These are phyloP conservation scores for Austropuccinia psidii DNA, from an alignment of 1,284 basidiomycete species.

Conservation along the genomic window DNA sequence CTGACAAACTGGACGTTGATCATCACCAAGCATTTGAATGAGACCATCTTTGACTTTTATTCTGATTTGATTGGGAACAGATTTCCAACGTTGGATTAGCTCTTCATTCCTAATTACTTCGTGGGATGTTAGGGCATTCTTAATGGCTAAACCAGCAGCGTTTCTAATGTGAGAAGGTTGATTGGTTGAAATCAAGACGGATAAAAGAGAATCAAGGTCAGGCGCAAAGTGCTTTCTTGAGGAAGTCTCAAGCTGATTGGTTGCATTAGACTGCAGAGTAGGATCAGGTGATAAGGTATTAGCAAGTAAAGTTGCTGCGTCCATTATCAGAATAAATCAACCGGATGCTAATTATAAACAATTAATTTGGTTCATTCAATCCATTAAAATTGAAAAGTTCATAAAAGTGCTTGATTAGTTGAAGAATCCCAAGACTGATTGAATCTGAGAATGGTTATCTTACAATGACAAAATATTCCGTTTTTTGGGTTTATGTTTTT, in stretches of 20 bases:
- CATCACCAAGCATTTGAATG: constrained; percentile 71
- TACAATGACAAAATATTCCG: too few relatives aligned
- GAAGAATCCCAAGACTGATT: too few relatives aligned
- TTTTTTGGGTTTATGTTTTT: too few relatives aligned
- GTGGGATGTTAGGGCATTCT: constrained; percentile 85
- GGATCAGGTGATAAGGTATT: constrained; percentile 34
- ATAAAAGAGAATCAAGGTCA: constrained; percentile 78
- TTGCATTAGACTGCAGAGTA: constrained; percentile 15
- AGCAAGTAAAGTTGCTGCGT: constrained; percentile 34
- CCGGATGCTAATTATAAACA: too few relatives aligned
- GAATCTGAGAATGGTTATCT: too few relatives aligned
- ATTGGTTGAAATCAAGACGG: constrained; percentile 68
- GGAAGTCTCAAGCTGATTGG: constrained; percentile 29
- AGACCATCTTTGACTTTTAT: constrained; percentile 80
- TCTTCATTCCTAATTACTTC: constrained; percentile 69
- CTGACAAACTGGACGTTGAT: constrained; percentile 64
- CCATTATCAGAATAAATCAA: constrained; percentile 45
- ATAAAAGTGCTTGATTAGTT: too few relatives aligned
- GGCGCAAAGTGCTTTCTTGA: constrained; percentile 49
- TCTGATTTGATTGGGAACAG: constrained; percentile 62
- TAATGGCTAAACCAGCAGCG: constrained; percentile 90
- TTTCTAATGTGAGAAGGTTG: constrained; percentile 72
- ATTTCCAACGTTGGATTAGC: constrained; percentile 71
- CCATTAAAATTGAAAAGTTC: too few relatives aligned
- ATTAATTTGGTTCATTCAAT: too few relatives aligned